A percentile compares a stretch with the other conserved stretches of the same genome.
Conservation (phyloP, 768 basidiomycete species). For the Pleurotus platypus region DNA sequence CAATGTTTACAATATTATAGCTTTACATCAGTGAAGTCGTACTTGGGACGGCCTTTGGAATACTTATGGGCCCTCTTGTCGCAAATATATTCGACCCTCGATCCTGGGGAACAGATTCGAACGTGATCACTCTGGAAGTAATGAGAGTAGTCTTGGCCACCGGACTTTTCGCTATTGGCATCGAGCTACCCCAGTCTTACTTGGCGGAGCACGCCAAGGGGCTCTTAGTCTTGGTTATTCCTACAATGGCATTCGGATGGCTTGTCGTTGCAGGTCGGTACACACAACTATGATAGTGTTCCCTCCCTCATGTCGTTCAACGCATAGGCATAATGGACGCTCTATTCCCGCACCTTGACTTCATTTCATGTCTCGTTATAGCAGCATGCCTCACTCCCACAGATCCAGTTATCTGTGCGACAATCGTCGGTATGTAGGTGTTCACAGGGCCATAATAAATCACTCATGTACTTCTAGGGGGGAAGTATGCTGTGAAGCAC, state of each 20-base stretch:
- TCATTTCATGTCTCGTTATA: slow-evolving; percentile 77
- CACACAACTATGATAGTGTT: background rate
- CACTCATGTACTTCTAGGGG: slow-evolving; percentile 37
- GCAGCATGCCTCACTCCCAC: slow-evolving; percentile 92
- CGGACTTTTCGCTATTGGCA: slow-evolving; percentile 92
- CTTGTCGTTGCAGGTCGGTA: slow-evolving; percentile 61
- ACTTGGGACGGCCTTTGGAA: slow-evolving; percentile 72
- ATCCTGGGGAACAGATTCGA: slow-evolving; percentile 54
- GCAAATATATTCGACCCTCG: slow-evolving; percentile 74
- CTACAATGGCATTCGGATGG: slow-evolving; percentile 88
- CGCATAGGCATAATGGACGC: slow-evolving; percentile 56
- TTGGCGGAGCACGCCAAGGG: slow-evolving; percentile 77
- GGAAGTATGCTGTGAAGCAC: slow-evolving; percentile 64
- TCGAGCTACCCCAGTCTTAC: slow-evolving; percentile 86
- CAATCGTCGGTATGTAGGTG: slow-evolving; percentile 56
- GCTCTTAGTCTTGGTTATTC: slow-evolving; percentile 66
- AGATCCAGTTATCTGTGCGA: slow-evolving; percentile 90
- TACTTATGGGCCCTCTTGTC: slow-evolving; percentile 69
- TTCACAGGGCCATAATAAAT: background rate
- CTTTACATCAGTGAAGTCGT: slow-evolving; percentile 93
- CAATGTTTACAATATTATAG: slow-evolving; percentile 25
- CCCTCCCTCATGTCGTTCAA: background rate
- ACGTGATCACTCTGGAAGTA: slow-evolving; percentile 80
- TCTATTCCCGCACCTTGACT: slow-evolving; percentile 70
- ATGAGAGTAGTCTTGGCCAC: slow-evolving; percentile 87